A percentile compares a stretch with the other conserved stretches of the same genome.
These are phyloP conservation scores for Lactarius tabidus DNA, from an alignment of 768 basidiomycete genomes.

Conservation along the genomic window DNA sequence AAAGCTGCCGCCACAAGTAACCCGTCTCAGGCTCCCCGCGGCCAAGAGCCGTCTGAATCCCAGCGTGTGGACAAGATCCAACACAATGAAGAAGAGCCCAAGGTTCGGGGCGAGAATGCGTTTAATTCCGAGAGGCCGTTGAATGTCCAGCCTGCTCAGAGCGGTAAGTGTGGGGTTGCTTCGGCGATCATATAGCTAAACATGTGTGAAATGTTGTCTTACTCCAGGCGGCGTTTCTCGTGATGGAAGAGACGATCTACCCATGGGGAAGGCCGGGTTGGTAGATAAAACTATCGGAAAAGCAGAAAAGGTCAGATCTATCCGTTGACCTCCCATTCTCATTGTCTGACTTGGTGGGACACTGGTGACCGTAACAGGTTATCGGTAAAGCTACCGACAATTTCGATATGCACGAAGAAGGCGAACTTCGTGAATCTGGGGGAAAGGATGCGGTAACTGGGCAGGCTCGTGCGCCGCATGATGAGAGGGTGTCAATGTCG, in stretches of 20 bases:
- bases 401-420: conserved; percentile 50
- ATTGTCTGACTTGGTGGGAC: neutral
- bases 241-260: conserved; percentile 33
- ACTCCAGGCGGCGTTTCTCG: conserved; percentile 36
- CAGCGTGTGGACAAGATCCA: neutral
- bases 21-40: conserved; percentile 33
- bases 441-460: conserved; percentile 46
- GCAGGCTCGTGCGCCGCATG: conserved; percentile 40
- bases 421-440: conserved; percentile 50
- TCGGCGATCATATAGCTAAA: neutral
- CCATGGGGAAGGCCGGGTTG: conserved; percentile 40
- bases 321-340: neutral
- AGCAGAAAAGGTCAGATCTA: conserved; percentile 45
- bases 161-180: conserved; percentile 32
- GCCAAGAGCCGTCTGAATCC: conserved; percentile 11
- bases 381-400: conserved; percentile 48
- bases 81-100: neutral
- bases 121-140: conserved; percentile 34
- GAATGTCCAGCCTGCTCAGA: conserved; percentile 33
- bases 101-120: conserved; percentile 27
- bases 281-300: conserved; percentile 58
- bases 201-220: conserved; percentile 3
- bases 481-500: conserved; percentile 29
- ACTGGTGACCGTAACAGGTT: conserved; percentile 37
- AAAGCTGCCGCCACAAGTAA: neutral